A percentile compares a stretch with the other conserved stretches of the same genome.
Evolutionary conservation across 225 moss, liverwort and hornwort genomes (phyloP).

Genomic region (Pseudoscleropodium purum): DNA sequence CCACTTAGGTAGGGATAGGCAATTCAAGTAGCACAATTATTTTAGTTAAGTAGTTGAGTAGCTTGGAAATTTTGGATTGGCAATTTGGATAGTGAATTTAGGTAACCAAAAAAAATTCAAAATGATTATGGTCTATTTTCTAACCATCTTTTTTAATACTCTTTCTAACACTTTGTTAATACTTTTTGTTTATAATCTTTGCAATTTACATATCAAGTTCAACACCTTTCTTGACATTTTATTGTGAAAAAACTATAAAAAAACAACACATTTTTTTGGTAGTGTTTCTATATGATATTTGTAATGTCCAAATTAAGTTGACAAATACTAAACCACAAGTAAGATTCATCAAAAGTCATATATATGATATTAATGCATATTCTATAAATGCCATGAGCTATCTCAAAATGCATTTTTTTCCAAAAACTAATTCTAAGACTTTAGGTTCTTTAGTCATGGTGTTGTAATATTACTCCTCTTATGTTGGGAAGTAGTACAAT

Average conservation of each 20-base stretch:
- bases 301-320: not conserved
- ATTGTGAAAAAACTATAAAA: not conserved
- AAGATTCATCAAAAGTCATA: not conserved
- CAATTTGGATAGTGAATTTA: accelerated
- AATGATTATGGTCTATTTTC: not conserved
- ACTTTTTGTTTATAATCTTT: not conserved
- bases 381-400: not conserved
- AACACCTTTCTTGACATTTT: not conserved
- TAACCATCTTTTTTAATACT: not conserved
- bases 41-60: accelerated
- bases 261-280: not conserved
- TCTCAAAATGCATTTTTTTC: not conserved
- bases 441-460: not conserved
- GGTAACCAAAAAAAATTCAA: not conserved
- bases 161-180: not conserved
- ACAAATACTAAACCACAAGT: not conserved
- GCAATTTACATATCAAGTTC: not conserved
- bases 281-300: not conserved
- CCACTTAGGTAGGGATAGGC: not conserved
- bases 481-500: accelerated
- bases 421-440: not conserved
- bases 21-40: not conserved
- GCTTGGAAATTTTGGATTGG: accelerated
- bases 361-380: not conserved
- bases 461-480: not conserved